A percentile compares a stretch with the other conserved stretches of the same genome.
Evolutionary conservation across 1,139 yeast genomes (phyloP).

Genomic region (Kurtzmaniella quercitrusa): DNA sequence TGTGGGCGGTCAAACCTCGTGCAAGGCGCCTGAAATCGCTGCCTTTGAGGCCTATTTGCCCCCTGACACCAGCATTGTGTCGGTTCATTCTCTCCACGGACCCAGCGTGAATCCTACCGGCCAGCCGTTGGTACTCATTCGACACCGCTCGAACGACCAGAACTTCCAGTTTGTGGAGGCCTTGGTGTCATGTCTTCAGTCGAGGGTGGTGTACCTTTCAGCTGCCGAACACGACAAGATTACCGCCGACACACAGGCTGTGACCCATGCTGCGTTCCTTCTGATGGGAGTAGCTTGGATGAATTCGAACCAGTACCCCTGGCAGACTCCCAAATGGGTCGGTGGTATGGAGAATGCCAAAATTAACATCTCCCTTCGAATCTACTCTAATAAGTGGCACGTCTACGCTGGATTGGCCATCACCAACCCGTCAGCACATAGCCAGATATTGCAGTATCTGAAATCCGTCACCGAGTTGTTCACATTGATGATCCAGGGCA

Average conservation of each 20-base stretch:
- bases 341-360: constrained; percentile 97
- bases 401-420: constrained; percentile 97
- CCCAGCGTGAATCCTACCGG: constrained; percentile 87
- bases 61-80: constrained; percentile 70
- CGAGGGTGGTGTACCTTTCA: constrained; percentile 72
- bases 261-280: constrained; percentile 94
- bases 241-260: constrained; percentile 98
- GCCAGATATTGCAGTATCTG: constrained; percentile 86
- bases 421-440: constrained; percentile 91
- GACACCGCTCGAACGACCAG: constrained; percentile 61
- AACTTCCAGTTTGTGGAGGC: constrained; percentile 58
- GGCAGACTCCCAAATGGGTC: constrained; percentile 83
- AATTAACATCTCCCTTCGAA: constrained; percentile 85
- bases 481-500: constrained; percentile 74
- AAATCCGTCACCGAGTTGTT: constrained; percentile 78
- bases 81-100: constrained; percentile 92
- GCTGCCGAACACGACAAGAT: constrained; percentile 88
- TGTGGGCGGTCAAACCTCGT: constrained; percentile 98
- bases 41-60: constrained; percentile 82
- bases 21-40: constrained; percentile 83
- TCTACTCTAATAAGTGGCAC: constrained; percentile 93
- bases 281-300: constrained; percentile 98
- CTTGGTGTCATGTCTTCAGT: constrained; percentile 66
- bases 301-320: constrained; percentile 77
- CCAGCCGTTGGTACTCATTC: constrained; percentile 84